These are phyloP conservation scores for Gymnopus androsaceus DNA, from an alignment of 1,284 basidiomycete species.

Conservation along the genomic window DNA sequence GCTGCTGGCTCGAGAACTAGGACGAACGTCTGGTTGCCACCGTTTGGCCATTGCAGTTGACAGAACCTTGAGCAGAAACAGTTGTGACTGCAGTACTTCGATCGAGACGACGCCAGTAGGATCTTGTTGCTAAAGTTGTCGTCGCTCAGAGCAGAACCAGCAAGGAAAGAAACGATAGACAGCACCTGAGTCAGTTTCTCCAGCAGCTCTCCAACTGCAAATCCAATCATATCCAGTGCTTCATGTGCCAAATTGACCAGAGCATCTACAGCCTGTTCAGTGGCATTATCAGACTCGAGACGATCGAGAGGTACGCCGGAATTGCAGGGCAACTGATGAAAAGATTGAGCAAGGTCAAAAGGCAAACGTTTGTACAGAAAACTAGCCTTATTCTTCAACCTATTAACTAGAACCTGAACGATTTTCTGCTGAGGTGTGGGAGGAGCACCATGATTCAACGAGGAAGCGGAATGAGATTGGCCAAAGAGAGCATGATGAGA, in stretches of 20 bases:
- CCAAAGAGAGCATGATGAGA: constrained; percentile 24
- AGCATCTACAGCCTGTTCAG: constrained; percentile 74
- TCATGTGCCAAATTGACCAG: constrained; percentile 78
- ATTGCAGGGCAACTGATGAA: constrained; percentile 76
- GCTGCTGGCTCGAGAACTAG: constrained; percentile 43
- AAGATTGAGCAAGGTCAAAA: neutral
- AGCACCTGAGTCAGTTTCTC: constrained; percentile 77
- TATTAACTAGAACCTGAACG: constrained; percentile 68
- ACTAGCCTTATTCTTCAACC: constrained; percentile 70
- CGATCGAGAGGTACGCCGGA: constrained; percentile 74
- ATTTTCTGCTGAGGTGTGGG: constrained; percentile 72
- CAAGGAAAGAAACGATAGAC: constrained; percentile 25
- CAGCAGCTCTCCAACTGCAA: constrained; percentile 73
- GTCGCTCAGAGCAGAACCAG: constrained; percentile 4
- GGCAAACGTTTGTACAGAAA: neutral
- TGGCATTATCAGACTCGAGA: constrained; percentile 74
- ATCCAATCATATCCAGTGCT: constrained; percentile 76
- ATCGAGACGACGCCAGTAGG: constrained; percentile 54
- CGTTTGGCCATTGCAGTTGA: constrained; percentile 78
- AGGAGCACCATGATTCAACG: constrained; percentile 29
- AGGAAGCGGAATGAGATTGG: constrained; percentile 31
- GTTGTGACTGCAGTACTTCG: constrained; percentile 85
- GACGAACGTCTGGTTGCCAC: constrained; percentile 52
- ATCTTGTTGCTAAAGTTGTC: constrained; percentile 48
- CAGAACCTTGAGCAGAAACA: constrained; percentile 87